These are phyloP conservation scores for Ceratocystis cubensis DNA, from an alignment of 2,329 filamentous ascomycete genomes.

Conservation along the genomic window DNA sequence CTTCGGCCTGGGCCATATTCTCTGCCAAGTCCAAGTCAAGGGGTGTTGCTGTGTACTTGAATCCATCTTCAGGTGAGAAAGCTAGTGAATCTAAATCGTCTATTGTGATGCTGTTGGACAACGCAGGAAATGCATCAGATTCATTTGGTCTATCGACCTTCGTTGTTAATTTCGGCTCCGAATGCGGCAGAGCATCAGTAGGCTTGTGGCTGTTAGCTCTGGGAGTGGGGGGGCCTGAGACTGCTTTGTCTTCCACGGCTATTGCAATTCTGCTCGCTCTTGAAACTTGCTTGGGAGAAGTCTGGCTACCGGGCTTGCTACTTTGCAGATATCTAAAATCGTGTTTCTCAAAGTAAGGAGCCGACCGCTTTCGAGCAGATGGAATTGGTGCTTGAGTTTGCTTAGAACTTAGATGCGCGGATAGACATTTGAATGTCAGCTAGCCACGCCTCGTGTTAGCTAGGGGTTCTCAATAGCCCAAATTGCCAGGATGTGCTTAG, in stretches of 20 bases:
- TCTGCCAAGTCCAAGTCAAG: background rate
- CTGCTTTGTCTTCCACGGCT: background rate
- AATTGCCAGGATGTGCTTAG: slow-evolving; percentile 26
- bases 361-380: slow-evolving; percentile 13
- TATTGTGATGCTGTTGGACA: background rate
- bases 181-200: background rate
- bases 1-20: background rate
- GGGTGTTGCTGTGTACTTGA: background rate
- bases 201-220: background rate
- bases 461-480: too few species aligned
- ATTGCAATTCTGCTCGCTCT: background rate
- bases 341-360: slow-evolving; percentile 6
- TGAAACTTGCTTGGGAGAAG: slow-evolving; percentile 26
- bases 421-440: slow-evolving; percentile 73
- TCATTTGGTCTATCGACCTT: background rate
- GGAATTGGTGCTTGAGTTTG: background rate
- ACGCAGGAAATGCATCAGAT: background rate
- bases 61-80: background rate
- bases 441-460: slow-evolving; percentile 28
- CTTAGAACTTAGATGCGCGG: slow-evolving; percentile 48
- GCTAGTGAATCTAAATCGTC: background rate
- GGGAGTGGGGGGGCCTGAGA: background rate
- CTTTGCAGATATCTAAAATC: slow-evolving; percentile 12
- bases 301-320: slow-evolving; percentile 23
- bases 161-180: background rate